Base-by-base conservation (phyloP, 1,139 yeast species). In the Pichia sp. region DNA sequence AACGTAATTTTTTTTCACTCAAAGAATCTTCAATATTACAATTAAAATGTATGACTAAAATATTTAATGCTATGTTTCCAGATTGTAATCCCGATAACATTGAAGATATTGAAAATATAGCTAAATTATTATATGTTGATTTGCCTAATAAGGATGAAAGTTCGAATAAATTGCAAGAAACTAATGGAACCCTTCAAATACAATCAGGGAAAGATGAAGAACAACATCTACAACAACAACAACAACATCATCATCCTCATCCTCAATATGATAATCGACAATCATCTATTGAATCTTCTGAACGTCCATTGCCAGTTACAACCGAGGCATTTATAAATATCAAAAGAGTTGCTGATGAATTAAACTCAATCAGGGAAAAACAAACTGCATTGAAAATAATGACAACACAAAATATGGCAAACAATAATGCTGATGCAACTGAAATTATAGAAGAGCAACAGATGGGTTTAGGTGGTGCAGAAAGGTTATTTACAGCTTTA, bases 51-150 rank as follows among this genome's bases (percentile, higher is more conserved):
- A 49, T 68, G 32, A 39, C 57, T 16, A 48, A 55, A 24, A 51
- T 69, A 16, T 58, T 69, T 2, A 55, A 55, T 16, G 64, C 66
- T 0, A 50, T 68, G 20, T 64, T 60, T 40, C 73, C 73, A 0
- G 65, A 66, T 20, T 53, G 60, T 12, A 71, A 69, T 46, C 59
- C 62, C 27, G 57, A 63, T 41, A 64, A 62, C 45, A 57, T 66
- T 12, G 60, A 60, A 24, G 61, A 60, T 24, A 45, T 69, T 36
- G 53, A 59, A 12, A 55, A 55, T 25, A 48, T 67, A n/a, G 71
- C 69, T 0, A 53, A 53, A 27, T 45, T 52, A 6, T 41, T 59
- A 32, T 61, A 62, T 7, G 54, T 66, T 6, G 40, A 54, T n/a
- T 62, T 68, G 65, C 67, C 68, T 2, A 22, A 35, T 4, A 16